These are phyloP conservation scores for Phytophthora chlamydospora DNA, from an alignment of 352 stramenopile genomes.

Conservation along the genomic window DNA sequence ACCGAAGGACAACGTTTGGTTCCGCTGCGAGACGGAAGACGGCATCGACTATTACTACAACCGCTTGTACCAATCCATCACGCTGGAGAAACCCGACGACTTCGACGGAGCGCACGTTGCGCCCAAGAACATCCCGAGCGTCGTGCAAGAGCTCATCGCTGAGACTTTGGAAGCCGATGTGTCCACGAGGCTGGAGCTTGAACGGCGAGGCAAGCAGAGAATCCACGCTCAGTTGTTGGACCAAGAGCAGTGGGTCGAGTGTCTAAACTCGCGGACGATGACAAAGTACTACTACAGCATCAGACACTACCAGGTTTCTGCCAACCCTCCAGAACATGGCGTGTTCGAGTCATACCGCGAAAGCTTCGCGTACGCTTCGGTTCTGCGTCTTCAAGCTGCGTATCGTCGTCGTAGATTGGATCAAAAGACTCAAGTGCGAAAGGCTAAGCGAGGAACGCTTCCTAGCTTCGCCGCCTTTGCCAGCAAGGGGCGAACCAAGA, in stretches of 20 bases:
- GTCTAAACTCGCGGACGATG: constrained; percentile 46
- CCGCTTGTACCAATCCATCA: constrained; percentile 50
- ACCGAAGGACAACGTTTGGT: constrained; percentile 68
- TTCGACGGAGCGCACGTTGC: constrained; percentile 55
- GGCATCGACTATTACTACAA: constrained; percentile 74
- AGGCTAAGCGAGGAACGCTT: constrained; percentile 56
- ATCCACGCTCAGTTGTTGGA: constrained; percentile 50
- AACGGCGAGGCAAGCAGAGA: constrained; percentile 50
- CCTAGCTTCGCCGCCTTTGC: constrained; percentile 53
- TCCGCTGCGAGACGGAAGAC: constrained; percentile 48
- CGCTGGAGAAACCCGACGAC: constrained; percentile 47
- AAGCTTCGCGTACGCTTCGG: constrained; percentile 58
- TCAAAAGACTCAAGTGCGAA: constrained; percentile 51
- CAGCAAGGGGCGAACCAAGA: constrained; percentile 16
- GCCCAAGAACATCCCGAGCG: constrained; percentile 45
- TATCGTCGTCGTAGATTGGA: constrained; percentile 60
- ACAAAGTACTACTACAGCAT: constrained; percentile 76
- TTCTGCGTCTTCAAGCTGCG: constrained; percentile 61
- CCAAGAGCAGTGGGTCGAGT: constrained; percentile 77
- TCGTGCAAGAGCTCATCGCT: constrained; percentile 55
- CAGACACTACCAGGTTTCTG: constrained; percentile 51
- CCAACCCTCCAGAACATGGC: constrained; percentile 43
- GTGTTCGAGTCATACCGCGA: constrained; percentile 56
- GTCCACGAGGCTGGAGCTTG: constrained; percentile 54
- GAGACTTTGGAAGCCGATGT: constrained; percentile 50